A percentile compares a stretch with the other conserved stretches of the same genome.
phyloP scores from a whole-genome alignment of 2,329 filamentous ascomycete species.

The Magnaporthiopsis rhizophila region DNA sequence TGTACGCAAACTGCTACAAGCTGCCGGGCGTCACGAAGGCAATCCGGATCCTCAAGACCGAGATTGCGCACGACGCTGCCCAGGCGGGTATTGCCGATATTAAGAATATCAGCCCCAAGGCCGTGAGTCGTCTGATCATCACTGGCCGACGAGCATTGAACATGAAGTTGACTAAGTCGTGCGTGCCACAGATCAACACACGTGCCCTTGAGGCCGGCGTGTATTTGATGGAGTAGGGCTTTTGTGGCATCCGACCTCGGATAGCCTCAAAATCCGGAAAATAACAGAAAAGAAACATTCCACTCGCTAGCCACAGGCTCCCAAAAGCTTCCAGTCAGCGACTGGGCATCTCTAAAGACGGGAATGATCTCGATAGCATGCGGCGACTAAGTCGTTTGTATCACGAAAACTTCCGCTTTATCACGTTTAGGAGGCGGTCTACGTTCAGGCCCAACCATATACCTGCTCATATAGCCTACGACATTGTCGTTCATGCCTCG shows the following conservation, averaged over 20 bases:
- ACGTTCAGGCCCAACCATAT: no score
- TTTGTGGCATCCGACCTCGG: no score
- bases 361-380: no score
- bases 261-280: background rate
- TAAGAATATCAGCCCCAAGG: constrained; percentile 13
- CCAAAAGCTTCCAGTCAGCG: no score
- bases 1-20: constrained; percentile 44
- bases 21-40: constrained; percentile 36
- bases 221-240: constrained; percentile 1
- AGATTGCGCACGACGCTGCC: constrained; percentile 29
- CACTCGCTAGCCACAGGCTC: no score
- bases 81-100: constrained; percentile 23
- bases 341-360: no score
- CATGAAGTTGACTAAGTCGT: background rate
- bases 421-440: no score
- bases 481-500: no score
- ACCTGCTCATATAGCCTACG: no score
- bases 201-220: constrained; percentile 5
- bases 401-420: no score
- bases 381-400: no score
- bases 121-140: constrained; percentile 7
- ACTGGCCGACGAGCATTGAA: no score
- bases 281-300: background rate
- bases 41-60: constrained; percentile 39
- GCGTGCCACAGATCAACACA: constrained; percentile 4